Percentiles rank a stretch among this genome's conserved stretches.
These are phyloP conservation scores for Arachis stenosperma DNA, from an alignment of 306 rosid genomes.

Conservation along the genomic window DNA sequence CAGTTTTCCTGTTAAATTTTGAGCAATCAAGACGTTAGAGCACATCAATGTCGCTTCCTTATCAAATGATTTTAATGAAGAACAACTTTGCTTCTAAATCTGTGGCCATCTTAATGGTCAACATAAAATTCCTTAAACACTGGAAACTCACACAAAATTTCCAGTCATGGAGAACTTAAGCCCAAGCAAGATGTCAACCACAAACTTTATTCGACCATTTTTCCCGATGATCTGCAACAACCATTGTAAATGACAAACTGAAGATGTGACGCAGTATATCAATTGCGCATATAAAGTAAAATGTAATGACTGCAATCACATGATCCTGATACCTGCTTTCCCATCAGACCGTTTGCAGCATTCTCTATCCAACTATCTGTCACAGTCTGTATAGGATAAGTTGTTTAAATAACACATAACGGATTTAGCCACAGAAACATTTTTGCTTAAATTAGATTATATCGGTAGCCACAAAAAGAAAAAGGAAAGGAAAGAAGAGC, in stretches of 20 bases:
- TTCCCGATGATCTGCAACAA: slow-evolving; percentile 63
- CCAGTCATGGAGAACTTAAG: slow-evolving; percentile 83
- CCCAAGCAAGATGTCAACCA: slow-evolving; percentile 73
- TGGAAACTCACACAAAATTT: slow-evolving; percentile 59
- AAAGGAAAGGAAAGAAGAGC: background rate
- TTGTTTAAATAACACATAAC: slow-evolving; percentile 6
- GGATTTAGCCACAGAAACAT: slow-evolving; percentile 7
- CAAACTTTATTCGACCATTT: slow-evolving; percentile 69
- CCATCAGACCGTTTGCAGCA: slow-evolving; percentile 95
- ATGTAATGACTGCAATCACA: background rate
- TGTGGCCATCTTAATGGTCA: background rate
- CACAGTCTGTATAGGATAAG: slow-evolving; percentile 58
- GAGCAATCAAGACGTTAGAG: slow-evolving; percentile 21
- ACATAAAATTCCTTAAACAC: slow-evolving; percentile 1
- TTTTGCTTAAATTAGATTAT: slow-evolving; percentile 25
- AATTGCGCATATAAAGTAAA: background rate
- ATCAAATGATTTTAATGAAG: background rate
- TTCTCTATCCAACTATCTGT: slow-evolving; percentile 97
- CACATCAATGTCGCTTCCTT: background rate
- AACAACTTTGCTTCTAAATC: background rate
- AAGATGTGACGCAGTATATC: background rate
- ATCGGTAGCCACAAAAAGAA: slow-evolving; percentile 3
- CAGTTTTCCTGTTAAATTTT: slow-evolving; percentile 57
- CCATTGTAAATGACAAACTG: slow-evolving; percentile 16
- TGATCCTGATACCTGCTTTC: slow-evolving; percentile 64